Percentiles rank a stretch among this genome's conserved stretches.
phyloP scores from a whole-genome alignment of 768 basidiomycete species.

The Lentinus brumalis region DNA sequence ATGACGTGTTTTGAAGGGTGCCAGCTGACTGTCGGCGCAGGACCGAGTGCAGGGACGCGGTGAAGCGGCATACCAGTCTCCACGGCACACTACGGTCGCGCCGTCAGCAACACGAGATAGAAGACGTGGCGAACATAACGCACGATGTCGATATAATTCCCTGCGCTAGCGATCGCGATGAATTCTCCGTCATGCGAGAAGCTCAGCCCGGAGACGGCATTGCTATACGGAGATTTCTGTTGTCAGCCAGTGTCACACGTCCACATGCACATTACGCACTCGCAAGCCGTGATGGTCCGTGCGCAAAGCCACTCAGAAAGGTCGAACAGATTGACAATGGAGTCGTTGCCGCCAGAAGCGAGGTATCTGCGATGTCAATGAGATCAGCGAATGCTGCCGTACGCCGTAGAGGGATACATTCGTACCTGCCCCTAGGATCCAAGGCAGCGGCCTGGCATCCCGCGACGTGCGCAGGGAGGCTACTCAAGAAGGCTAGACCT shows the following conservation, averaged over 20 bases:
- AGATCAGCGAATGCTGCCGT: not conserved
- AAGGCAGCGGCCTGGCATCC: conserved; percentile 77
- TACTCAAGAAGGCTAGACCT: conserved; percentile 56
- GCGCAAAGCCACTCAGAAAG: conserved; percentile 78
- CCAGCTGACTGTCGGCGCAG: conserved; percentile 79
- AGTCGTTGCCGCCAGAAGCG: conserved; percentile 79
- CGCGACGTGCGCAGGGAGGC: conserved; percentile 74
- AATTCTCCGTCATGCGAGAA: conserved; percentile 88
- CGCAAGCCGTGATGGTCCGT: conserved; percentile 76
- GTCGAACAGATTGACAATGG: conserved; percentile 83
- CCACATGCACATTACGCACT: conserved; percentile 50
- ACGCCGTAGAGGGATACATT: not conserved
- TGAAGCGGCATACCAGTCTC: conserved; percentile 76
- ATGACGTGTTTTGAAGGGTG: conserved; percentile 82
- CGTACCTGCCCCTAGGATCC: conserved; percentile 76
- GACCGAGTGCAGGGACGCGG: conserved; percentile 70
- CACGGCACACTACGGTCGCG: conserved; percentile 64
- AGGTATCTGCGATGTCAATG: conserved; percentile 53
- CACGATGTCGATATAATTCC: conserved; percentile 78
- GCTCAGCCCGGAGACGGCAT: conserved; percentile 71
- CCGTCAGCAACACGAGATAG: not conserved
- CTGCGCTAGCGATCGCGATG: conserved; percentile 72
- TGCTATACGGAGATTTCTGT: conserved; percentile 38
- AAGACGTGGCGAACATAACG: conserved; percentile 25
- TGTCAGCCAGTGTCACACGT: not conserved